Conservation (phyloP, 148 eudicot genomes). For the Salicornia ramosissima region DNA sequence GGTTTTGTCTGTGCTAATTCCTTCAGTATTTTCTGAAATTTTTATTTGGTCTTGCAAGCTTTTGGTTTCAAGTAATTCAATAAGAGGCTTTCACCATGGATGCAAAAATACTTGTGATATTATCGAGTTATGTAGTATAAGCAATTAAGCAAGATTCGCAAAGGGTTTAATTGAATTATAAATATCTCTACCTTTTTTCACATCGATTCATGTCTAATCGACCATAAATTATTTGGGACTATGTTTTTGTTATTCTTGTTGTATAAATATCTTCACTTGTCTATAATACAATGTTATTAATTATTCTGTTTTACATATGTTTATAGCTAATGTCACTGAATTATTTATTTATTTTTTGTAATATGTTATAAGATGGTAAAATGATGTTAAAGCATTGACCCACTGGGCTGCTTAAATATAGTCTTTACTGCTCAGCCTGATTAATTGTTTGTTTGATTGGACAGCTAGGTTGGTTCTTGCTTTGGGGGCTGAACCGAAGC, state of each 20-base stretch:
- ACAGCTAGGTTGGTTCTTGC: constrained; percentile 99
- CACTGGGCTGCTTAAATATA: neutral
- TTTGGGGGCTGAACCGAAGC: constrained; percentile 88
- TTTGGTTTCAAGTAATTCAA: neutral
- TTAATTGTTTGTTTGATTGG: constrained; percentile 53
- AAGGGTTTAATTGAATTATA: too few species aligned
- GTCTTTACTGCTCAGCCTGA: constrained; percentile 32
- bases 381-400: neutral
- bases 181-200: neutral
- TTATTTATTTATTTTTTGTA: neutral
- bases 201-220: too few species aligned
- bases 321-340: neutral
- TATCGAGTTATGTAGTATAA: neutral
- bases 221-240: too few species aligned
- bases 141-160: neutral
- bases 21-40: constrained; percentile 3
- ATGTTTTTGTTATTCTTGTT: too few species aligned
- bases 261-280: too few species aligned
- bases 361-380: neutral
- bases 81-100: neutral
- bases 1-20: constrained; percentile 13
- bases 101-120: neutral
- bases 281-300: neutral
- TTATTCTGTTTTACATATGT: neutral
- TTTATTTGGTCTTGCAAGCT: constrained; percentile 11